A percentile compares a stretch with the other conserved stretches of the same genome.
Conservation (phyloP, 768 basidiomycete species). For the Pleurotus tuoliensis region DNA sequence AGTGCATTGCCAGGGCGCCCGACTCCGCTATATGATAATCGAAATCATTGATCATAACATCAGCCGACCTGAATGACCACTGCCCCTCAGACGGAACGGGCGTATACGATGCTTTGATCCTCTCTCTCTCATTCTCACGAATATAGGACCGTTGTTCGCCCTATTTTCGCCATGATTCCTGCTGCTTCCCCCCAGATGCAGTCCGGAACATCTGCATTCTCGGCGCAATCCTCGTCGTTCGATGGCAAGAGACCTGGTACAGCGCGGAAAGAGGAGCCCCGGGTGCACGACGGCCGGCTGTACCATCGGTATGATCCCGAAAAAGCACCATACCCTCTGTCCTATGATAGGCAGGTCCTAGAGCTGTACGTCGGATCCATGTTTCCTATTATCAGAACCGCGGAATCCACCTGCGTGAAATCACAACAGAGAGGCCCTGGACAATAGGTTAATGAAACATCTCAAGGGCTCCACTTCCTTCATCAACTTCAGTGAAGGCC, state of each 20-base stretch:
- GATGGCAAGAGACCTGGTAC: conserved; percentile 31
- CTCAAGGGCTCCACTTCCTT: conserved; percentile 56
- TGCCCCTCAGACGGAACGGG: not conserved
- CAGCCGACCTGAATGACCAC: not conserved
- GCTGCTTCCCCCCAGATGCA: conserved; percentile 13
- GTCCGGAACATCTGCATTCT: conserved; percentile 19
- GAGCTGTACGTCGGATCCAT: conserved; percentile 51
- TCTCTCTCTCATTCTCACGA: conserved; percentile 10
- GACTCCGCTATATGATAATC: not conserved
- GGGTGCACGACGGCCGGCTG: conserved; percentile 40
- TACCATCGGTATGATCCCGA: conserved; percentile 69
- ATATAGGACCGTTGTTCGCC: conserved; percentile 14
- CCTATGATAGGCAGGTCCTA: conserved; percentile 62
- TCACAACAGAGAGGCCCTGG: conserved; percentile 46
- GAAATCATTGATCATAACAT: not conserved
- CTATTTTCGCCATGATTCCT: conserved; percentile 13
- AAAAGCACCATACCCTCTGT: conserved; percentile 78
- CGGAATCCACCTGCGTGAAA: not conserved
- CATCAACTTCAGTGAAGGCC: conserved; percentile 47
- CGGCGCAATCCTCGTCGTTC: conserved; percentile 22
- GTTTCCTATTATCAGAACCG: not conserved
- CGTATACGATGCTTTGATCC: conserved; percentile 5
- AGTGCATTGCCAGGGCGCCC: not conserved
- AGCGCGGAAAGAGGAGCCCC: conserved; percentile 40
- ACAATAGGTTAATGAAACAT: conserved; percentile 45